Percentiles rank a stretch among this genome's conserved stretches.
These are phyloP conservation scores for Monosporascus sp. DNA, from an alignment of 2,329 filamentous ascomycete genomes.

Conservation along the genomic window DNA sequence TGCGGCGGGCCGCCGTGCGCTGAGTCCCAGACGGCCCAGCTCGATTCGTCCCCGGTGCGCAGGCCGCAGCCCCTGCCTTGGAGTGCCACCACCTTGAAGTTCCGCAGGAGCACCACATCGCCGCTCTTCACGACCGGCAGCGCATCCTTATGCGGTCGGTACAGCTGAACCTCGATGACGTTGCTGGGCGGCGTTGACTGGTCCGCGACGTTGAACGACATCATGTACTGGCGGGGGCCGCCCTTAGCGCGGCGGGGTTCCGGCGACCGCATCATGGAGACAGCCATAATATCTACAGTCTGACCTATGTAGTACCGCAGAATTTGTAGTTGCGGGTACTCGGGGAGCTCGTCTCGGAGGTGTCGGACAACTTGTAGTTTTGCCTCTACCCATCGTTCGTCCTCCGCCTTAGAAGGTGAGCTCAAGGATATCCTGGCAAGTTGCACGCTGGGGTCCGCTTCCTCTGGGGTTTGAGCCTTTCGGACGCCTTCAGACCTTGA, in stretches of 20 bases:
- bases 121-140: conserved; percentile 50
- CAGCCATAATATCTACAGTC: conserved; percentile 47
- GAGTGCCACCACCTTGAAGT: conserved; percentile 49
- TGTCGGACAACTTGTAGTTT: conserved; percentile 42
- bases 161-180: conserved; percentile 51
- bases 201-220: conserved; percentile 53
- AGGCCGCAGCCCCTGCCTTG: conserved; percentile 51
- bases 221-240: conserved; percentile 54
- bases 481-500: conserved; percentile 5
- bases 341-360: conserved; percentile 44
- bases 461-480: conserved; percentile 8
- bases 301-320: conserved; percentile 45
- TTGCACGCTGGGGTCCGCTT: conserved; percentile 18
- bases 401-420: conserved; percentile 18
- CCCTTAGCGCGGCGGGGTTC: conserved; percentile 49
- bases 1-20: conserved; percentile 38
- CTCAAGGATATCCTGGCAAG: conserved; percentile 20
- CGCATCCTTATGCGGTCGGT: conserved; percentile 51
- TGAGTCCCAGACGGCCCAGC: conserved; percentile 56
- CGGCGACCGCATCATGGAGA: conserved; percentile 46
- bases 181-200: conserved; percentile 44
- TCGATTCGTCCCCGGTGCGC: conserved; percentile 47
- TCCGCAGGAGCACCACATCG: conserved; percentile 53
- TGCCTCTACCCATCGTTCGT: conserved; percentile 28
- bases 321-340: conserved; percentile 46